Evolutionary conservation across 768 basidiomycete species (phyloP).

Genomic region (Suillus fuscotomentosus): DNA sequence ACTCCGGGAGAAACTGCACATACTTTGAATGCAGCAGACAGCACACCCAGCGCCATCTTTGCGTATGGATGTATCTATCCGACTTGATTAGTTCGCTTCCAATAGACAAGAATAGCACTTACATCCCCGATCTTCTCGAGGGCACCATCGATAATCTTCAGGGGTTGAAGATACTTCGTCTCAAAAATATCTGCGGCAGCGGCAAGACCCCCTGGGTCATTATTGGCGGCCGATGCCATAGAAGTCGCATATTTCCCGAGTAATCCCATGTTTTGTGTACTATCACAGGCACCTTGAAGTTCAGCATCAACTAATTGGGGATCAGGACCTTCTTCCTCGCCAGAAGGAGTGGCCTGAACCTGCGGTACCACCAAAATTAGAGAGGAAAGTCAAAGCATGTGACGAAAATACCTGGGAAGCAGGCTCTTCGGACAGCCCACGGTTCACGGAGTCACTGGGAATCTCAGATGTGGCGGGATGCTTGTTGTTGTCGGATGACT

Average conservation of each 20-base stretch:
- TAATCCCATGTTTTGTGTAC: neutral
- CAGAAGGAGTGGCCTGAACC: neutral
- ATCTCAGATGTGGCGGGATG: no score
- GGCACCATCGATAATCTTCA: neutral
- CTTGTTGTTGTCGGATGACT: no score
- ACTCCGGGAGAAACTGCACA: neutral
- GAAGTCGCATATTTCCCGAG: neutral
- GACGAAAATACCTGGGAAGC: no score
- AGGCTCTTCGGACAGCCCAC: no score
- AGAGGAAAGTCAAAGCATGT: neutral
- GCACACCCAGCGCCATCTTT: slow-evolving; percentile 7
- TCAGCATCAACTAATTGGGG: neutral
- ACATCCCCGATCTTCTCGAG: neutral
- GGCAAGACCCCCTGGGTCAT: neutral
- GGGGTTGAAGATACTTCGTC: slow-evolving; percentile 5
- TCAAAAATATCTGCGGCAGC: neutral
- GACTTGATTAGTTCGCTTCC: neutral
- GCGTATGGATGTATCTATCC: slow-evolving; percentile 7
- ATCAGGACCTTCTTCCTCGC: neutral
- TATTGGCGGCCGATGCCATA: neutral
- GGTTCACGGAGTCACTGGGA: no score
- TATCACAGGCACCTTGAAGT: neutral
- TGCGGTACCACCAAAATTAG: neutral
- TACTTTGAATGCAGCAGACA: neutral
- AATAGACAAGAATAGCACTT: neutral